Evolutionary conservation across 768 basidiomycete genomes (phyloP).

Genomic region (Russula lepida): DNA sequence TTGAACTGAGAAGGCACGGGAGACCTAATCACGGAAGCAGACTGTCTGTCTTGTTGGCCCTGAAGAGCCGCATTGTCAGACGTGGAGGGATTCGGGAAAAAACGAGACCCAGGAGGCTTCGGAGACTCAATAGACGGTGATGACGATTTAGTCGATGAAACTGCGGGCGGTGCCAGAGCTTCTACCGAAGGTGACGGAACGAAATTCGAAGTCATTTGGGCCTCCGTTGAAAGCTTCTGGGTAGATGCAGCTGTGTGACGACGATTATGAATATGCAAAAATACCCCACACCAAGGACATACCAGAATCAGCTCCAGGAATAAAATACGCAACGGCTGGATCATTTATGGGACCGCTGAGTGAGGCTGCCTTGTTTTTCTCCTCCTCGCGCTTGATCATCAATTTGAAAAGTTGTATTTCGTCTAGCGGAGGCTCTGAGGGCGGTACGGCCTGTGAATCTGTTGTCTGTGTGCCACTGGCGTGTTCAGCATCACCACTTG

Average conservation of each 20-base stretch:
- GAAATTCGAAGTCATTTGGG: not conserved
- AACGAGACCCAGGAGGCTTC: slow-evolving; percentile 29
- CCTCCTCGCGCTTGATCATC: slow-evolving; percentile 73
- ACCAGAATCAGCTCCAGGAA: slow-evolving; percentile 13
- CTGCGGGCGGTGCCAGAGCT: not conserved
- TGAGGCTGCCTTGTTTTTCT: slow-evolving; percentile 33
- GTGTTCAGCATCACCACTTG: slow-evolving; percentile 16
- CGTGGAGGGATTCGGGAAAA: slow-evolving; percentile 29
- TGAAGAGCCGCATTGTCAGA: slow-evolving; percentile 10
- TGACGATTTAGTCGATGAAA: slow-evolving; percentile 16
- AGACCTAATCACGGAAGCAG: slow-evolving; percentile 21
- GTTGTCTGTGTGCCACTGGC: slow-evolving; percentile 21
- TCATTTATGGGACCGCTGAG: not conserved
- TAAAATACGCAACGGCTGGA: slow-evolving; percentile 8
- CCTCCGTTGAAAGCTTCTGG: slow-evolving; percentile 2
- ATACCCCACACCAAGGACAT: not conserved
- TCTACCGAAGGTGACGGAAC: slow-evolving; percentile 5
- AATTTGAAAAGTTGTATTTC: slow-evolving; percentile 80
- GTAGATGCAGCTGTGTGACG: not conserved
- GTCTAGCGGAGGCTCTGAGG: slow-evolving; percentile 43
- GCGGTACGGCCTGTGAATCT: slow-evolving; percentile 16
- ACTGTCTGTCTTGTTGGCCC: slow-evolving; percentile 8
- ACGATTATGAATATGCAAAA: not conserved
- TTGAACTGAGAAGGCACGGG: slow-evolving; percentile 30
- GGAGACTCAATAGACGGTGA: slow-evolving; percentile 18